Evolutionary conservation across 345 rosid species (phyloP).

Genomic region (Rhodamnia argentea): DNA sequence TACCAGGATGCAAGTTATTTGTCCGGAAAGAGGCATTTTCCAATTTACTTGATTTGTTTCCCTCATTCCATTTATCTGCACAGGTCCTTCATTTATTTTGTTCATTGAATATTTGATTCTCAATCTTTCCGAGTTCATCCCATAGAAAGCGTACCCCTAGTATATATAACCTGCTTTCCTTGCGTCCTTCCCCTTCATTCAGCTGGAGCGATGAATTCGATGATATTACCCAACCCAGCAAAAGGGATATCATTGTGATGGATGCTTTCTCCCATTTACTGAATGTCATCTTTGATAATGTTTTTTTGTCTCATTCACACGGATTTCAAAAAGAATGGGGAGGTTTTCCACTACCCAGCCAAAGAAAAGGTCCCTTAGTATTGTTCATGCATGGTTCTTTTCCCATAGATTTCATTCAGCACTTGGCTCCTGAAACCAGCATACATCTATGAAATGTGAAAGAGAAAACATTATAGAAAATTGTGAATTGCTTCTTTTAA

Average conservation of each 20-base stretch:
- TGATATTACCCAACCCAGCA: not conserved
- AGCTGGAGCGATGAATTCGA: not conserved
- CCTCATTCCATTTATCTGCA: not conserved
- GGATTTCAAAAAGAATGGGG: not conserved
- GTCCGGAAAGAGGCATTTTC: not conserved
- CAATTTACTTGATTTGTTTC: not conserved
- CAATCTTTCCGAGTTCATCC: not conserved
- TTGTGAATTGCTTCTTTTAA: not conserved
- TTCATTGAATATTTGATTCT: not conserved
- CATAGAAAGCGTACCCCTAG: not conserved
- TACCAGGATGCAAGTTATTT: not conserved
- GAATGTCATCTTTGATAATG: not conserved
- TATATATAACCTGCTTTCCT: not conserved
- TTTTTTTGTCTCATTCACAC: not conserved
- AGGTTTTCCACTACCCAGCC: not conserved
- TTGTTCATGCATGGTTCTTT: not conserved
- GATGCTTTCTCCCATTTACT: not conserved
- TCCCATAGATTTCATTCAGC: not conserved
- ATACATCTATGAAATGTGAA: not conserved
- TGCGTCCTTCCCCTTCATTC: not conserved
- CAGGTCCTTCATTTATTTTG: not conserved
- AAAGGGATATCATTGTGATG: not conserved
- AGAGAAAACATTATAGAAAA: not conserved
- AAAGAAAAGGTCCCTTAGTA: not conserved
- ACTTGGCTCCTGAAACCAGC: not conserved